These are phyloP conservation scores for Senna tora DNA, from an alignment of 306 rosid genomes.

Conservation along the genomic window DNA sequence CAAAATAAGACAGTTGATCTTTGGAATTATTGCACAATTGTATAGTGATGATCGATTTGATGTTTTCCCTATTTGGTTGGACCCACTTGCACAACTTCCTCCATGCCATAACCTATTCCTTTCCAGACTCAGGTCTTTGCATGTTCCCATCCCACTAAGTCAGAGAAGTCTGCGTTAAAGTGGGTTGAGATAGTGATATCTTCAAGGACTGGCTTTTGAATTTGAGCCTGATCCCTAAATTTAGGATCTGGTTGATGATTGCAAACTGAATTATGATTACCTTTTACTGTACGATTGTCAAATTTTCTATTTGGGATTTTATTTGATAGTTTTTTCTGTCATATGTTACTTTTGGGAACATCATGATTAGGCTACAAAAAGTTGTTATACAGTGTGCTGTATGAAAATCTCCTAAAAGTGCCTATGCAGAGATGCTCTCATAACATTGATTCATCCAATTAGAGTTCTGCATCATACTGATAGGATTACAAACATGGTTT, in stretches of 20 bases:
- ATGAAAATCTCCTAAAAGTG: neutral
- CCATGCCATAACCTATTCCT: neutral
- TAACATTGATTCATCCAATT: neutral
- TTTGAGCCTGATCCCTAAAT: slow-evolving; percentile 19
- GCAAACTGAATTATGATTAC: neutral
- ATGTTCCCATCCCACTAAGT: slow-evolving; percentile 4
- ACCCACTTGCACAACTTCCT: neutral
- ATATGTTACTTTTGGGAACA: neutral
- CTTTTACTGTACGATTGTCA: neutral
- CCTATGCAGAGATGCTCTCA: neutral
- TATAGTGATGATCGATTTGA: slow-evolving; percentile 9
- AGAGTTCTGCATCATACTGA: neutral
- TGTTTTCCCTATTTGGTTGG: neutral
- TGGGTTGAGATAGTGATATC: slow-evolving; percentile 8
- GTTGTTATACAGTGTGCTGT: neutral
- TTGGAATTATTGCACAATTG: slow-evolving; percentile 31
- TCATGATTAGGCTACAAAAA: neutral
- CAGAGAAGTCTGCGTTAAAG: slow-evolving; percentile 4
- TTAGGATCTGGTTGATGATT: neutral
- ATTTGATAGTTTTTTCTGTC: neutral
- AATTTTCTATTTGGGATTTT: neutral
- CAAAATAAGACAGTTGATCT: slow-evolving; percentile 5
- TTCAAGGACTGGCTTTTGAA: neutral
- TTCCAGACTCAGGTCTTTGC: neutral
- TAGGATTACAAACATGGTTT: neutral